These are phyloP conservation scores for Ochetophila trinervis DNA, from an alignment of 306 rosid genomes.

Conservation along the genomic window DNA sequence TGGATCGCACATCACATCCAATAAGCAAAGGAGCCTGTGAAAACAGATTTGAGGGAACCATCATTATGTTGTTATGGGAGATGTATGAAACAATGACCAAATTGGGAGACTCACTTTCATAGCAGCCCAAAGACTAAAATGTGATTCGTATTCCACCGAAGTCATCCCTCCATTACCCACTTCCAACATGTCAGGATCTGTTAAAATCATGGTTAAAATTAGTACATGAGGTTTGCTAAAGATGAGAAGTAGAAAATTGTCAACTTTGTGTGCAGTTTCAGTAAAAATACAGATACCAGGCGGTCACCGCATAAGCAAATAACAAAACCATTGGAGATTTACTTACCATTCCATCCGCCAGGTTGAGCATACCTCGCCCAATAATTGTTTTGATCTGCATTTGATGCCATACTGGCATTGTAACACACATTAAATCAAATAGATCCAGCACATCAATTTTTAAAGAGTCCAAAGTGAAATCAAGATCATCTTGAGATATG, in stretches of 20 bases:
- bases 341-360: conserved; percentile 33
- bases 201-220: not conserved
- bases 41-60: not conserved
- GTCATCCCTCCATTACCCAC: conserved; percentile 32
- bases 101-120: conserved; percentile 18
- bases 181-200: conserved; percentile 33
- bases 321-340: not conserved
- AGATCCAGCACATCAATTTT: not conserved
- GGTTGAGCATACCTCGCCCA: conserved; percentile 28
- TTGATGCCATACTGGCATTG: conserved; percentile 17
- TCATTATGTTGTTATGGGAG: not conserved
- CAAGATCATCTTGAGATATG: not conserved
- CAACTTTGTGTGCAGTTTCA: not conserved
- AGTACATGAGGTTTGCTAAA: not conserved
- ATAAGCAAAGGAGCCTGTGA: conserved; percentile 22
- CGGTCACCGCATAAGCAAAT: not conserved
- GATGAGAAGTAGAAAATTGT: too few species aligned
- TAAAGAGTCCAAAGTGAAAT: not conserved
- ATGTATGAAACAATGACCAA: not conserved
- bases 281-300: not conserved
- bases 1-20: conserved; percentile 21
- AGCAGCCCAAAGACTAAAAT: conserved; percentile 28
- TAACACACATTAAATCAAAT: not conserved
- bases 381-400: conserved; percentile 22
- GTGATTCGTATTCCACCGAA: conserved; percentile 17